These are phyloP conservation scores for Pseudopyricularia javanii DNA, from an alignment of 2,329 filamentous ascomycete genomes.

Conservation along the genomic window DNA sequence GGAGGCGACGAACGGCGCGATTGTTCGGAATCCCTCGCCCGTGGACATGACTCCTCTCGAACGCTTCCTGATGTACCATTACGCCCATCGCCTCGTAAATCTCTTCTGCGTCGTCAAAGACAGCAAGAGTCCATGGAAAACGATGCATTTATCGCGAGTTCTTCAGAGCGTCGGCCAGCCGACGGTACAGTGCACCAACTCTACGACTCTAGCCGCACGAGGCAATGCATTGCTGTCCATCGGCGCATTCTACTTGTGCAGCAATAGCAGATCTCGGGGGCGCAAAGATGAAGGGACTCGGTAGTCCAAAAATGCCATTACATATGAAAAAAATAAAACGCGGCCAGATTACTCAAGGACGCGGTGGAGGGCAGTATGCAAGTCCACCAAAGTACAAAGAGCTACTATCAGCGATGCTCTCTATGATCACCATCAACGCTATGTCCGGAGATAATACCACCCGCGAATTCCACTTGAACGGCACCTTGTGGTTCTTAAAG, in stretches of 20 bases:
- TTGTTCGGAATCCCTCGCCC: no score
- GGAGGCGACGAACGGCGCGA: no score
- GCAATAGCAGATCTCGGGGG: not conserved
- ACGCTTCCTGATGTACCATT: not conserved
- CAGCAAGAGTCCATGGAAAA: not conserved
- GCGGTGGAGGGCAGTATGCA: not conserved
- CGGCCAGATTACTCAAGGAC: not conserved
- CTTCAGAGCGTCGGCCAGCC: not conserved
- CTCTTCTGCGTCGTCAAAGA: not conserved
- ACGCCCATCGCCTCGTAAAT: not conserved
- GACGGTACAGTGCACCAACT: not conserved
- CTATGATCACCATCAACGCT: not conserved
- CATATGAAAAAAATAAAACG: not conserved
- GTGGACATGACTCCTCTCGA: not conserved
- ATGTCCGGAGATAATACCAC: not conserved
- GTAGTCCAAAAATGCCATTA: not conserved
- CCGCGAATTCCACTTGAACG: not conserved
- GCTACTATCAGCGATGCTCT: not conserved
- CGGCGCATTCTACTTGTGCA: not conserved
- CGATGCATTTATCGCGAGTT: not conserved
- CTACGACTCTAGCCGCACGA: not conserved
- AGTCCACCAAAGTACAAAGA: not conserved
- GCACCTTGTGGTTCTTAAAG: not conserved
- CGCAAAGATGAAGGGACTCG: not conserved
- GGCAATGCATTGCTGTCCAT: not conserved